Conservation (phyloP, 345 rosid species). For the Rhodamnia rubescens region DNA sequence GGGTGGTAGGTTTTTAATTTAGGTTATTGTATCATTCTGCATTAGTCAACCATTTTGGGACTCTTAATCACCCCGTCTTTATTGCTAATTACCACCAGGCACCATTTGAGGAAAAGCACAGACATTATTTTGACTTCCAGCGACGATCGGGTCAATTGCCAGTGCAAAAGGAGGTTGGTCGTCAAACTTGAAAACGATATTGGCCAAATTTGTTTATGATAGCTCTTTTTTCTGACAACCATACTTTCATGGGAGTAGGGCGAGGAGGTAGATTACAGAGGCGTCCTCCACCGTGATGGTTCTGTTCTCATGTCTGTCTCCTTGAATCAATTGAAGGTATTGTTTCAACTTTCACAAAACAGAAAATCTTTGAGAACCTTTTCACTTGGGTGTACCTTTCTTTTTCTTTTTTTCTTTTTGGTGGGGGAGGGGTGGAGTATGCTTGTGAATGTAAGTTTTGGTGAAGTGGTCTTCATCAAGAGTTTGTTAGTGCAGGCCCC, state of each 20-base stretch:
- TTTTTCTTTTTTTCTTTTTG: background rate
- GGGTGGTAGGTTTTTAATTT: conserved; percentile 60
- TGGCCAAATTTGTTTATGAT: background rate
- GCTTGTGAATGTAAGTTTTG: background rate
- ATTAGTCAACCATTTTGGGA: background rate
- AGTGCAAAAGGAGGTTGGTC: conserved; percentile 71
- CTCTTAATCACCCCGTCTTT: background rate
- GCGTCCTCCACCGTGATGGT: conserved; percentile 94
- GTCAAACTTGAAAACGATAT: background rate
- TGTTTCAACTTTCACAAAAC: background rate
- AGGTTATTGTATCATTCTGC: background rate
- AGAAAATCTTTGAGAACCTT: background rate
- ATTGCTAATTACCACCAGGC: conserved; percentile 25
- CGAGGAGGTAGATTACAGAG: conserved; percentile 93
- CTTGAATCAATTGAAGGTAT: conserved; percentile 74
- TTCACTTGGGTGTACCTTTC: background rate
- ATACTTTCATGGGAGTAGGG: conserved; percentile 28
- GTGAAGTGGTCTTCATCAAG: background rate
- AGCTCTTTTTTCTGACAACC: background rate
- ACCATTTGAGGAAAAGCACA: conserved; percentile 95
- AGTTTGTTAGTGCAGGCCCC: conserved; percentile 40
- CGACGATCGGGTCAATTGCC: conserved; percentile 86
- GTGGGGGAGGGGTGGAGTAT: background rate
- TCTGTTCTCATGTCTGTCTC: conserved; percentile 86
- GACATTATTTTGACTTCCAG: conserved; percentile 84